These are phyloP conservation scores for Blumeriella jaapii DNA, from an alignment of 2,329 filamentous ascomycete genomes.

Conservation along the genomic window DNA sequence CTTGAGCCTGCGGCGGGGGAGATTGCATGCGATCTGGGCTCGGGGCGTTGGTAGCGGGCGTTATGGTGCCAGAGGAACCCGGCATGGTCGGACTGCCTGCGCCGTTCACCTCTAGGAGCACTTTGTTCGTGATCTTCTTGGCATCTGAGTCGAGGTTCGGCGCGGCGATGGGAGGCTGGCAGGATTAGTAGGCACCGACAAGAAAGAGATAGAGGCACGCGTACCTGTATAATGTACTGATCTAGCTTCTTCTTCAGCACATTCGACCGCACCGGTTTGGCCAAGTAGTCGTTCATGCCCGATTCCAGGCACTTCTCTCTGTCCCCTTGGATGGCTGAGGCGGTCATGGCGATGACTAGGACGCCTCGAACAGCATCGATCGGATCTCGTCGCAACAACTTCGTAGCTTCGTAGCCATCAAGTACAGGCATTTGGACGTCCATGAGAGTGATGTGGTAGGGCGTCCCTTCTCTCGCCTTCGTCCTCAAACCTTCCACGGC, in stretches of 20 bases:
- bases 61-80: no score
- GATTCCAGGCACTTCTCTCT: conserved; percentile 90
- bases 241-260: conserved; percentile 77
- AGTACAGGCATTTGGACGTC: conserved; percentile 93
- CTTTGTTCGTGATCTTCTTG: conserved; percentile 15
- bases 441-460: conserved; percentile 89
- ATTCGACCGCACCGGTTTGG: conserved; percentile 85
- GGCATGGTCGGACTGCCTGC: no score
- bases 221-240: conserved; percentile 40
- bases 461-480: conserved; percentile 57
- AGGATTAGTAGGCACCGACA: neutral
- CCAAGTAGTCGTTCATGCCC: conserved; percentile 95
- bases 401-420: conserved; percentile 86
- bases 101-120: conserved; percentile 15
- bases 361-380: conserved; percentile 68
- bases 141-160: conserved; percentile 21
- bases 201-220: neutral
- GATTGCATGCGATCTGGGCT: no score
- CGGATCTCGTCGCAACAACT: conserved; percentile 64
- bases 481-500: conserved; percentile 78
- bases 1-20: no score
- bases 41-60: no score
- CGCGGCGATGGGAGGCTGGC: conserved; percentile 15
- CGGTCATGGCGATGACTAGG: conserved; percentile 96
- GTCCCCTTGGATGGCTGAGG: conserved; percentile 86